These are phyloP conservation scores for Colletotrichum falcatum DNA, from an alignment of 2,329 filamentous ascomycete species.

Conservation along the genomic window DNA sequence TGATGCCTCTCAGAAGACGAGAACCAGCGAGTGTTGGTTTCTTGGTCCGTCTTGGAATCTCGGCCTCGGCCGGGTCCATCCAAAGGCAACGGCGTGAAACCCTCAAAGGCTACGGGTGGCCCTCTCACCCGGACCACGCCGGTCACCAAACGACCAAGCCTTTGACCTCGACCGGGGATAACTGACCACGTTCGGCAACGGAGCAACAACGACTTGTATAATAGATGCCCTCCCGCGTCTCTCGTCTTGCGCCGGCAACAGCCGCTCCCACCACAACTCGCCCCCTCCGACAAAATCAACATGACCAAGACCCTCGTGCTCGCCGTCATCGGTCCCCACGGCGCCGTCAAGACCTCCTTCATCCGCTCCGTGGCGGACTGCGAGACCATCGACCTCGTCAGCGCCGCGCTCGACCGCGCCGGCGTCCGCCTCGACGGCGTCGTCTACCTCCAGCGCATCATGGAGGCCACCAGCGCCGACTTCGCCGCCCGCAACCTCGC, in stretches of 20 bases:
- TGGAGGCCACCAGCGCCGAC: not conserved
- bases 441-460: constrained; percentile 6
- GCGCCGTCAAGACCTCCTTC: constrained; percentile 4
- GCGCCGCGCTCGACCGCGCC: not conserved
- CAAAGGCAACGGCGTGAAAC: not conserved
- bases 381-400: not conserved
- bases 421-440: not conserved
- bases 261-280: not conserved
- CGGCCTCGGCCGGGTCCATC: too few relatives aligned
- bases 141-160: not conserved
- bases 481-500: not conserved
- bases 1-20: not conserved
- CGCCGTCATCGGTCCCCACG: not conserved
- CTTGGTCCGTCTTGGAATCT: too few relatives aligned
- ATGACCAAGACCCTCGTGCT: not conserved
- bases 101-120: not conserved
- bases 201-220: not conserved
- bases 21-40: not conserved
- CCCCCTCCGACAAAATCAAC: not conserved
- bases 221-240: not conserved
- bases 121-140: not conserved
- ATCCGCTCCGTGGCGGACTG: not conserved
- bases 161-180: not conserved
- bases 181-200: not conserved
- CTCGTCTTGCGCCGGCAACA: not conserved